These are phyloP conservation scores for Pyrenopolyporus hunteri DNA, from an alignment of 495 filamentous ascomycete genomes.

Conservation along the genomic window DNA sequence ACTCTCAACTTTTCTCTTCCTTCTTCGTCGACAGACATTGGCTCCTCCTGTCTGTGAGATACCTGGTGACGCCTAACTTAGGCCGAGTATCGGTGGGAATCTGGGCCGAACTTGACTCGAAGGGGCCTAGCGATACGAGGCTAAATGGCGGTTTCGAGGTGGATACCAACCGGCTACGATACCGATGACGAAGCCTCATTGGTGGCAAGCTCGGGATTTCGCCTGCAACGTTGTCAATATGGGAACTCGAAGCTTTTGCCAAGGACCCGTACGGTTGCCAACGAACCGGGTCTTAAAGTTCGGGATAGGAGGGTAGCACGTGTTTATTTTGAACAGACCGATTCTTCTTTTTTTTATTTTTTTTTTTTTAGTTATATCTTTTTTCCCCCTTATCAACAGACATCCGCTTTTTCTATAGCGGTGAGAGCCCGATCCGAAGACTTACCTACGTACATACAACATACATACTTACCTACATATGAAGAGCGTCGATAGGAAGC, in stretches of 20 bases:
- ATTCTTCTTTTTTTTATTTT: neutral
- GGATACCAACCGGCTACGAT: slow-evolving; percentile 31
- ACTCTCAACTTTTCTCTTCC: slow-evolving; percentile 8
- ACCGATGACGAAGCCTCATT: slow-evolving; percentile 19
- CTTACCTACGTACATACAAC: no score
- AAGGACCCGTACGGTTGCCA: slow-evolving; percentile 1
- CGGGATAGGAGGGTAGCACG: neutral
- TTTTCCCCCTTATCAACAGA: no score
- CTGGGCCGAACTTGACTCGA: slow-evolving; percentile 31
- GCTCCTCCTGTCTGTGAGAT: slow-evolving; percentile 1
- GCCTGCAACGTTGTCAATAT: slow-evolving; percentile 17
- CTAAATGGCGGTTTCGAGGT: slow-evolving; percentile 24
- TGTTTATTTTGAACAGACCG: neutral
- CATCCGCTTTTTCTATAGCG: slow-evolving; percentile 8
- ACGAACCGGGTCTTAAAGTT: neutral
- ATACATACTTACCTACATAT: no score
- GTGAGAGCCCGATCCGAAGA: slow-evolving; percentile 27
- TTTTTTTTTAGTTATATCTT: no score
- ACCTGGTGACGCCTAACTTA: neutral
- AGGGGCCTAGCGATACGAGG: slow-evolving; percentile 26
- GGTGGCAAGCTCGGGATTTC: slow-evolving; percentile 9
- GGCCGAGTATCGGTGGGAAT: slow-evolving; percentile 38
- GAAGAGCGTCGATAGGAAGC: neutral
- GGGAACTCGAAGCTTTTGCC: slow-evolving; percentile 26
- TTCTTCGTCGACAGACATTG: slow-evolving; percentile 20